phyloP scores from a whole-genome alignment of 805 yeast species.

The Groenewaldozyma tartarivorans region DNA sequence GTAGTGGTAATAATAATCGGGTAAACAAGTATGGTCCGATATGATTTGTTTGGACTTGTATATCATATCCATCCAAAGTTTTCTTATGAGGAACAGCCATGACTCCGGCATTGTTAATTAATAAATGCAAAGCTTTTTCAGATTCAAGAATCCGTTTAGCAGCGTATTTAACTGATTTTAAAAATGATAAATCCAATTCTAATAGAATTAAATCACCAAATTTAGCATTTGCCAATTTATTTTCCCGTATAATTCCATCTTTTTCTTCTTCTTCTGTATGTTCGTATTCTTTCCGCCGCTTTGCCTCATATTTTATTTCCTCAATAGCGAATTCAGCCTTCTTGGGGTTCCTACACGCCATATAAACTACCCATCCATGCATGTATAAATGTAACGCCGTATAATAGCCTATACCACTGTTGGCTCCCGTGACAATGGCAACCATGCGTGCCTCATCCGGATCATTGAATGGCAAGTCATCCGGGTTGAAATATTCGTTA shows the following conservation, averaged over 20 bases:
- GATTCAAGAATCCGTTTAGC: slow-evolving; percentile 1
- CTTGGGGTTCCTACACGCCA: slow-evolving; percentile 58
- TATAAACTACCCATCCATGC: slow-evolving; percentile 68
- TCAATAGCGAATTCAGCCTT: slow-evolving; percentile 49
- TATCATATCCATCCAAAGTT: slow-evolving; percentile 64
- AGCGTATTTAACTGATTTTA: slow-evolving; percentile 3
- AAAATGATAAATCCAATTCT: slow-evolving; percentile 12
- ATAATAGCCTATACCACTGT: slow-evolving; percentile 71
- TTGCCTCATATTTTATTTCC: slow-evolving; percentile 48
- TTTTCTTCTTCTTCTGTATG: not conserved
- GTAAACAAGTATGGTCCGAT: slow-evolving; percentile 66
- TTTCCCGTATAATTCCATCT: too few species aligned
- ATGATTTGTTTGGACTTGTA: slow-evolving; percentile 72
- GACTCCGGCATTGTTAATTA: slow-evolving; percentile 72
- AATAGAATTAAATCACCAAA: slow-evolving; percentile 12
- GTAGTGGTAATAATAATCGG: slow-evolving; percentile 43
- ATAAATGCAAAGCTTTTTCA: slow-evolving; percentile 37
- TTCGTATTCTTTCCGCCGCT: slow-evolving; percentile 21
- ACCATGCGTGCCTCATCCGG: slow-evolving; percentile 48
- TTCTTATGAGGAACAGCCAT: slow-evolving; percentile 60
- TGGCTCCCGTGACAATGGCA: slow-evolving; percentile 74
- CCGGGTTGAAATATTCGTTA: slow-evolving; percentile 31
- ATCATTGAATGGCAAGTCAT: slow-evolving; percentile 49
- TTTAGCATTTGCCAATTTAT: not conserved
- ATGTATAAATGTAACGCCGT: slow-evolving; percentile 66